A percentile compares a stretch with the other conserved stretches of the same genome.
Conservation (phyloP, 2,329 filamentous ascomycete genomes). For the Diaporthe ampelina region DNA sequence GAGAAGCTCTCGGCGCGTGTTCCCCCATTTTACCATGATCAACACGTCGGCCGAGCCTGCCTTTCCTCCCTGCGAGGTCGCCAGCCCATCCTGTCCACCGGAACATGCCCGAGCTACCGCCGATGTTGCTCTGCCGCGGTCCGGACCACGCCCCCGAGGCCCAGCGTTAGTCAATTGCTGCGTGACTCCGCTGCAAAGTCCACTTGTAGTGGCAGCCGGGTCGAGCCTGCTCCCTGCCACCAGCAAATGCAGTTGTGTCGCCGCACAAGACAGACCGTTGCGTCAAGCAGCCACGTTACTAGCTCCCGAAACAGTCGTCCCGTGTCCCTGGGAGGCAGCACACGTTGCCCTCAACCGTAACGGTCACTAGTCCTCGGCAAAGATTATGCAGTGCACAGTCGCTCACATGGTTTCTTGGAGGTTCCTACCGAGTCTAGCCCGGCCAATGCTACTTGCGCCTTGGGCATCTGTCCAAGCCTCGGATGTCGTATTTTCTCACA, state of each 20-base stretch:
- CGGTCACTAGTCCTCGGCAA: not conserved
- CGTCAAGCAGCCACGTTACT: slow-evolving; percentile 7
- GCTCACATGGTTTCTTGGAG: not conserved
- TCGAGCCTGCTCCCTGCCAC: not conserved
- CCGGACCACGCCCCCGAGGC: not conserved
- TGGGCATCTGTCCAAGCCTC: slow-evolving; percentile 11
- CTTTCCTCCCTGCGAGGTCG: not conserved
- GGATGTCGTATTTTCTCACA: not conserved
- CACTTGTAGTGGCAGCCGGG: not conserved
- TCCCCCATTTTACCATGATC: not conserved
- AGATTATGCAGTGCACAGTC: not conserved
- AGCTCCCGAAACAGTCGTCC: slow-evolving; percentile 19
- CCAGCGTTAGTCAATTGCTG: slow-evolving; percentile 11
- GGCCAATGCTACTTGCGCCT: slow-evolving; percentile 3
- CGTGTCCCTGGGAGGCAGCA: not conserved
- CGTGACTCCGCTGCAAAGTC: not conserved
- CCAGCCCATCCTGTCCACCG: slow-evolving; percentile 16
- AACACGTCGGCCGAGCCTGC: not conserved
- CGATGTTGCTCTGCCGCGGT: slow-evolving; percentile 2
- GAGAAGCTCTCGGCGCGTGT: not conserved
- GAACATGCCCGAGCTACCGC: slow-evolving; percentile 23
- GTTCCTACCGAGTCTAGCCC: not conserved
- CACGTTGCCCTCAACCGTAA: slow-evolving; percentile 19
- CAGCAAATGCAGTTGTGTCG: not conserved
- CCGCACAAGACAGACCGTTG: not conserved